Percentiles rank a stretch among this genome's conserved stretches.
Evolutionary conservation across 768 basidiomycete species (phyloP).

Genomic region (Leccinum imitatum): DNA sequence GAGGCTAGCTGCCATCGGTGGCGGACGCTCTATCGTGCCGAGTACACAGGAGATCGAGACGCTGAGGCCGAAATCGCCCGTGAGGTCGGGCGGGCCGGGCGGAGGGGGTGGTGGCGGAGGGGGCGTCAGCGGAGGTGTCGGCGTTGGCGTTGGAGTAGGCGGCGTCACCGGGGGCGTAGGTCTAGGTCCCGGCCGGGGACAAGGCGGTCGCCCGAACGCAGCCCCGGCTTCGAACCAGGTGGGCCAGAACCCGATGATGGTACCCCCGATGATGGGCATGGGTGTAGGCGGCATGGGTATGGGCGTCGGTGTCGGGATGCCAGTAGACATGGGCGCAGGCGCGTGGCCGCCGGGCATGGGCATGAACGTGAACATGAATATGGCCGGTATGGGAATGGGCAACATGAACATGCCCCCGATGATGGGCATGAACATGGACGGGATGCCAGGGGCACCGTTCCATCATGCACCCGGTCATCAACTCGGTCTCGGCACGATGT

Average conservation of each 20-base stretch:
- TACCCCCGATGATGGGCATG: conserved; percentile 44
- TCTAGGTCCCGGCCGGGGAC: not conserved
- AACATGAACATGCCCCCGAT: conserved; percentile 36
- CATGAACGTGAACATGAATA: conserved; percentile 40
- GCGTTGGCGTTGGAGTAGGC: conserved; percentile 17
- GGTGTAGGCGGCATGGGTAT: conserved; percentile 39
- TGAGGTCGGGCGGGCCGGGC: conserved; percentile 38
- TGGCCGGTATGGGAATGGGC: conserved; percentile 40
- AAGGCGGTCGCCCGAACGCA: not conserved
- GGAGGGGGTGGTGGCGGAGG: conserved; percentile 21
- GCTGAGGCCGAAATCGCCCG: conserved; percentile 83
- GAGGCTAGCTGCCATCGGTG: conserved; percentile 44
- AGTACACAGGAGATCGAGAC: conserved; percentile 79
- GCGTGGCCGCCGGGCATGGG: conserved; percentile 15
- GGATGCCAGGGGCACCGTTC: conserved; percentile 27
- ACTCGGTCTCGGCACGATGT: conserved; percentile 28
- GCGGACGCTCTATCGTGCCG: conserved; percentile 64
- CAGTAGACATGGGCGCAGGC: conserved; percentile 35
- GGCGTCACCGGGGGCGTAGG: conserved; percentile 25
- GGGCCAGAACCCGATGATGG: conserved; percentile 31
- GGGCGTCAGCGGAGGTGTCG: conserved; percentile 25
- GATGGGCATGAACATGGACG: conserved; percentile 44
- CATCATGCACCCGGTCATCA: conserved; percentile 26
- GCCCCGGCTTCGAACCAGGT: conserved; percentile 12
- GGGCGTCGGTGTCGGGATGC: conserved; percentile 33